These are phyloP conservation scores for Lichenothelia convexa DNA, from an alignment of 495 filamentous ascomycete species.

Conservation along the genomic window DNA sequence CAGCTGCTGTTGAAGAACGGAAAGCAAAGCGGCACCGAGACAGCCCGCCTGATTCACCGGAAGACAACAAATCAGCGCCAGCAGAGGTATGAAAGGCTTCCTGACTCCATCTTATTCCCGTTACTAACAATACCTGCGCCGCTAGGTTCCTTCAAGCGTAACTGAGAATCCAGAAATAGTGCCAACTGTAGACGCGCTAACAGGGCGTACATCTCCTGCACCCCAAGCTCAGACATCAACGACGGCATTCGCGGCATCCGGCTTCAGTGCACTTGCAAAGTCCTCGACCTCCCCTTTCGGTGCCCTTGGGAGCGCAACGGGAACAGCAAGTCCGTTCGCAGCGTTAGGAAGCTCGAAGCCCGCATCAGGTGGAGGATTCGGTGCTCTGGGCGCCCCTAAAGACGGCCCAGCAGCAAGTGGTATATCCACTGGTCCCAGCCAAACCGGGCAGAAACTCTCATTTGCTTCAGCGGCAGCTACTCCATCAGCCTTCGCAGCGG, in stretches of 20 bases:
- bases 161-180: too few species aligned
- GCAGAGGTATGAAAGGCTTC: slow-evolving; percentile 12
- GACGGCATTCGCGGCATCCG: slow-evolving; percentile 36
- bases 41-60: slow-evolving; percentile 1
- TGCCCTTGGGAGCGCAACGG: slow-evolving; percentile 24
- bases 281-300: slow-evolving; percentile 36
- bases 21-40: slow-evolving; percentile 14
- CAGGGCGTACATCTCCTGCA: slow-evolving; percentile 10
- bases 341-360: slow-evolving; percentile 3
- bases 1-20: slow-evolving; percentile 7
- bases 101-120: too few species aligned
- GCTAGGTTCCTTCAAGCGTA: too few species aligned
- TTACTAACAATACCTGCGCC: too few species aligned
- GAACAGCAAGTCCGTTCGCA: slow-evolving; percentile 6
- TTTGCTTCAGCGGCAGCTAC: too few species aligned
- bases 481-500: slow-evolving; percentile 1
- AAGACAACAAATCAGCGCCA: slow-evolving; percentile 4
- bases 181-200: slow-evolving; percentile 16
- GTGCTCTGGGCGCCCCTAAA: not conserved
- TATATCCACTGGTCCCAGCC: not conserved
- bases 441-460: too few species aligned
- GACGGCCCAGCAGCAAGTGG: slow-evolving; percentile 1
- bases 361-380: slow-evolving; percentile 15
- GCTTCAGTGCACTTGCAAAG: slow-evolving; percentile 29
- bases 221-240: slow-evolving; percentile 21